Evolutionary conservation across 1,139 yeast genomes (phyloP), one percentile per base, ranked within the genome.

Genomic region (Diutina catenulata): DNA sequence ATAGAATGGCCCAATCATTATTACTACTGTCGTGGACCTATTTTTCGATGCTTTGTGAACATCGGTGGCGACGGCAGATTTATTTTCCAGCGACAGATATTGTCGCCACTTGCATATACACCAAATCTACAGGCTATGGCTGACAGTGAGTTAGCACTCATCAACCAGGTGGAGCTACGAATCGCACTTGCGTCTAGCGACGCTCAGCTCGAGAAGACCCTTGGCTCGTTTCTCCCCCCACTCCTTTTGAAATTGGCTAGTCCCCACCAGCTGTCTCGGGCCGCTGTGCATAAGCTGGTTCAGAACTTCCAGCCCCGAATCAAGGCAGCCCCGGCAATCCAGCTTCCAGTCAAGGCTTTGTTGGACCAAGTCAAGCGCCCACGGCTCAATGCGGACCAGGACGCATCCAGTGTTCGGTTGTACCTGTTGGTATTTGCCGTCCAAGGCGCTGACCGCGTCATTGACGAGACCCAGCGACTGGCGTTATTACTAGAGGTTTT

Each of bases 101-200:
- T n/a, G n/a, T n/a, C n/a, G n/a, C n/a, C n/a, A n/a, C n/a, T n/a
- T n/a, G n/a, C n/a, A n/a, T n/a, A n/a, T n/a, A n/a, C n/a, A n/a
- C n/a, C n/a, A n/a, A n/a, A n/a, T n/a, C n/a, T n/a, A n/a, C n/a
- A n/a, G n/a, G n/a, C n/a, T n/a, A n/a, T n/a, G n/a, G n/a, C n/a
- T n/a, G 35, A 33, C 9, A 21, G 14, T 5, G 91, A 81, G 50
- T 57, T 75, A 41, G 62, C 70, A 2, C 60, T 81, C 42, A 67
- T 82, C 33, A 76, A 76, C 51, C 79, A 75, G 50, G 97, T 86
- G 1, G 98, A 91, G 57, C 70, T 91, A 37, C 65, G 88, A 38
- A 67, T 91, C 33, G 93, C 94, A 1, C 60, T 91, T 37, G 87
- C 97, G 0, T 74, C 73, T 39, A 64, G 76, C 1, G 83, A 80